These are phyloP conservation scores for Petunia axillaris DNA, from an alignment of 257 asterid species.

Conservation along the genomic window DNA sequence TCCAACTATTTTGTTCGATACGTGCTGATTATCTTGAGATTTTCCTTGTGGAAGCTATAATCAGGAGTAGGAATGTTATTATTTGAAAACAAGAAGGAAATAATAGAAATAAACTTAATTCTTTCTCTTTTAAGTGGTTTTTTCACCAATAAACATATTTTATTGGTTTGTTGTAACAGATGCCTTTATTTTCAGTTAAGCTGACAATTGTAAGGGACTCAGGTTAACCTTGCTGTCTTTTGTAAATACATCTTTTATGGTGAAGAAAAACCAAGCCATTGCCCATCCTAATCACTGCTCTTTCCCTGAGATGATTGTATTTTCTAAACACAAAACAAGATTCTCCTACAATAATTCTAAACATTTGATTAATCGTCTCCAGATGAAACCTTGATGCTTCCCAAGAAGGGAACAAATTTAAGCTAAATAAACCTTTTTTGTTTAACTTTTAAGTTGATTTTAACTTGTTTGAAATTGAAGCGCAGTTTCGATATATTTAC, in stretches of 20 bases:
- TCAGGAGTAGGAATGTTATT: background rate
- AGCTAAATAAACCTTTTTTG: too few relatives aligned
- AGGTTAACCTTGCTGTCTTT: too few relatives aligned
- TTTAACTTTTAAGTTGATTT: too few relatives aligned
- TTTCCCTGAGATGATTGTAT: too few relatives aligned
- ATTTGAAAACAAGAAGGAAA: background rate
- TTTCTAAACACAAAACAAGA: background rate
- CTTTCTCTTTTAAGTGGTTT: background rate
- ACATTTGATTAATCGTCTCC: background rate
- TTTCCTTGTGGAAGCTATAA: constrained; percentile 1
- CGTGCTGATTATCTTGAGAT: background rate
- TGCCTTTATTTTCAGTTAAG: background rate
- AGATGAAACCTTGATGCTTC: background rate
- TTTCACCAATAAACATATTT: background rate
- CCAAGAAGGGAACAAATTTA: background rate
- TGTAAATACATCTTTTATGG: background rate
- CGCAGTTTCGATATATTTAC: too few relatives aligned
- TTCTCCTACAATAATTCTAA: background rate
- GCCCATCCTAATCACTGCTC: background rate
- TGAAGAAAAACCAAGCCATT: background rate
- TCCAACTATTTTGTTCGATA: background rate
- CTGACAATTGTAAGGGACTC: background rate
- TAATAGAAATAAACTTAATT: constrained; percentile 15
- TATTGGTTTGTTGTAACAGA: background rate
- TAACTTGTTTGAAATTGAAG: too few relatives aligned